phyloP scores from a whole-genome alignment of 495 filamentous ascomycete species.

The Podospora sp. region DNA sequence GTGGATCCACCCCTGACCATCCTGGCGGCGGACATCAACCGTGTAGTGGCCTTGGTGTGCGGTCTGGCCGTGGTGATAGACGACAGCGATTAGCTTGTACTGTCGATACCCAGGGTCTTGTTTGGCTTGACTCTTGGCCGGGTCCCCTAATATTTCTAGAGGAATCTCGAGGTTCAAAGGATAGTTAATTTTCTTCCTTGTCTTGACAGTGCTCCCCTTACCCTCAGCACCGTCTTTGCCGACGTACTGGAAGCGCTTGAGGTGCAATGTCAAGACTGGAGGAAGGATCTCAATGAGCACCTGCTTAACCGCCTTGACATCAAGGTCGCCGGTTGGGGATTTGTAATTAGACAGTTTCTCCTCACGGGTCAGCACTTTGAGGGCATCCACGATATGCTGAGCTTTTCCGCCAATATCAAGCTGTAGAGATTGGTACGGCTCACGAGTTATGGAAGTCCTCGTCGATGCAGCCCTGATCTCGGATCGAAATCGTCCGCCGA shows the following conservation, averaged over 20 bases:
- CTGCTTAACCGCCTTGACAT: constrained; percentile 83
- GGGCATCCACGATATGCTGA: constrained; percentile 86
- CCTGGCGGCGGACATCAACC: constrained; percentile 91
- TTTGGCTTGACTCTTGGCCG: constrained; percentile 61
- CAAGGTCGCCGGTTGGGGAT: constrained; percentile 75
- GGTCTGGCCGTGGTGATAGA: constrained; percentile 97
- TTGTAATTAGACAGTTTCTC: constrained; percentile 88
- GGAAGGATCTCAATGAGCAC: constrained; percentile 92
- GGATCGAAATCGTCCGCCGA: constrained; percentile 88
- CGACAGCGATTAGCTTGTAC: constrained; percentile 86
- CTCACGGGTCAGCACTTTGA: constrained; percentile 85
- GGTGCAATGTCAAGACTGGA: constrained; percentile 88
- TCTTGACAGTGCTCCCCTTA: constrained; percentile 95
- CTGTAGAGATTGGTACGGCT: constrained; percentile 92
- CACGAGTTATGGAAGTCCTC: constrained; percentile 86
- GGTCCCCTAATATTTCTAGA: constrained; percentile 77
- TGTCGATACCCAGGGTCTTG: constrained; percentile 67
- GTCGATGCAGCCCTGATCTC: constrained; percentile 85
- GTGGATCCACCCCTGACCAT: constrained; percentile 91
- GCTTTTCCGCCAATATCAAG: constrained; percentile 89
- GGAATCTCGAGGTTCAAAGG: constrained; percentile 93
- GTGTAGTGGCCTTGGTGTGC: constrained; percentile 96
- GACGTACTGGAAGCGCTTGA: constrained; percentile 97
- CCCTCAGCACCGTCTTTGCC: no score
- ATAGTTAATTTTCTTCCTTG: constrained; percentile 98